Percentiles rank a stretch among this genome's conserved stretches.
Evolutionary conservation across 306 rosid genomes (phyloP).

Genomic region (Quercus rubra): DNA sequence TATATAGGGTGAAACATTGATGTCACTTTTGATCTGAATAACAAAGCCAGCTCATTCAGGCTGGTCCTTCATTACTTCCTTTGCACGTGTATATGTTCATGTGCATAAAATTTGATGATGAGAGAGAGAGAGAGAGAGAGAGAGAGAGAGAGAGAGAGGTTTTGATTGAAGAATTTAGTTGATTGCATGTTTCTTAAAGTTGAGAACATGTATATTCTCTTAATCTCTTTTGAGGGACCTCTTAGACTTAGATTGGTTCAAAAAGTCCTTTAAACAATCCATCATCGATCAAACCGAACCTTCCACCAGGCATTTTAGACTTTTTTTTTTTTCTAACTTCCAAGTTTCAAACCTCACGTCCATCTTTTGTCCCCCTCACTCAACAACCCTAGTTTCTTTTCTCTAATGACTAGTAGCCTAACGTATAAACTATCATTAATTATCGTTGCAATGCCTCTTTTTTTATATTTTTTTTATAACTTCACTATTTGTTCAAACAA

Average conservation of each 20-base stretch:
- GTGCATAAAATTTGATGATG: background rate
- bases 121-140: conserved; percentile 2
- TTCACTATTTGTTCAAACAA: too few relatives aligned
- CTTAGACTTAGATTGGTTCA: conserved; percentile 4
- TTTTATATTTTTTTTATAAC: too few relatives aligned
- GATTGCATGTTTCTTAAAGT: conserved; percentile 41
- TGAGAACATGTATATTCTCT: conserved; percentile 30
- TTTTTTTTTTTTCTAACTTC: conserved; percentile 14
- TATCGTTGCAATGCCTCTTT: too few relatives aligned
- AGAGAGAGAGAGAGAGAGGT: background rate
- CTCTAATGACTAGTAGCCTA: background rate
- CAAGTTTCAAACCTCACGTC: conserved; percentile 24
- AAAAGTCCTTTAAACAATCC: conserved; percentile 16
- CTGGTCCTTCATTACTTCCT: too few relatives aligned
- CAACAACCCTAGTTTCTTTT: conserved; percentile 22
- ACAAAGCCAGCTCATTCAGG: too few relatives aligned
- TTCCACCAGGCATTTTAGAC: conserved; percentile 11
- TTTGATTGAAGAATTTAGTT: background rate
- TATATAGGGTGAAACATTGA: too few relatives aligned
- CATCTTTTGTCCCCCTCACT: conserved; percentile 15
- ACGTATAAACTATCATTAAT: too few relatives aligned
- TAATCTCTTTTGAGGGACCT: conserved; percentile 25
- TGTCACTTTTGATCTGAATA: too few relatives aligned
- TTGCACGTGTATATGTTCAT: conserved; percentile 28
- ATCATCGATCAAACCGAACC: conserved; percentile 21